Evolutionary conservation across 139 green algal genomes (phyloP), one percentile per base, ranked within the genome.

Genomic region (Spirogloea muscicola): DNA sequence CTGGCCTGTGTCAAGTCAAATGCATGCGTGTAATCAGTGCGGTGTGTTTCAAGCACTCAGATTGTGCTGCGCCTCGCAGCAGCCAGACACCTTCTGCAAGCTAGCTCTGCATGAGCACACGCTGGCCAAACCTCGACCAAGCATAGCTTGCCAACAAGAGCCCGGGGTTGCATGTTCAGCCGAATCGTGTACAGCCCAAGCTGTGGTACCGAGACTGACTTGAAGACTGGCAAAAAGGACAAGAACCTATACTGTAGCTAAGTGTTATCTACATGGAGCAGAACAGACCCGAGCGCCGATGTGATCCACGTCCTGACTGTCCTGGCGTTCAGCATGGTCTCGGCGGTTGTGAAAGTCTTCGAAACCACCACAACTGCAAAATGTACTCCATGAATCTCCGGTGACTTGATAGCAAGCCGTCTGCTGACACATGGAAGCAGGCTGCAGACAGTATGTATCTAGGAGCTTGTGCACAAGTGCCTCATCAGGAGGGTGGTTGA

Each of bases 291-390:
- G 4, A 80, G 69, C 44, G 72, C 67, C 3, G 77, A 76, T 3
- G 40, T 78, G 70, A 87, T 83, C 82, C 82, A 87, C 27, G 61
- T 67, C n/a, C 82, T 49, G 70, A 95, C 92, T 25, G 93, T 98
- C 71, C 94, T 87, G 2, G 95, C 95, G 72, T 99, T 99, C 10
- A 97, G 87, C 94, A 99, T 99, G 34, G 94, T 99, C 86, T 99
- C 94, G 7, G 93, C 94, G 1, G 94, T 99, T 66, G 94, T 99
- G 88, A 99, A 99, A 7, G 94, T 98, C 89, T 99, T 99, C 68
- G 88, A 95, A 21, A 99, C 89, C 0, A 99, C 89, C n/a, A 98
- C 90, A 43, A 86, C 73, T 76, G 70, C 55, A 55, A 55, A 55
- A 55, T 55, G 21, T 21, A 55, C 46, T 55, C 46, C 21, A 21